Conservation (phyloP, 2,329 filamentous ascomycete species). For the Cordyceps cicadae region DNA sequence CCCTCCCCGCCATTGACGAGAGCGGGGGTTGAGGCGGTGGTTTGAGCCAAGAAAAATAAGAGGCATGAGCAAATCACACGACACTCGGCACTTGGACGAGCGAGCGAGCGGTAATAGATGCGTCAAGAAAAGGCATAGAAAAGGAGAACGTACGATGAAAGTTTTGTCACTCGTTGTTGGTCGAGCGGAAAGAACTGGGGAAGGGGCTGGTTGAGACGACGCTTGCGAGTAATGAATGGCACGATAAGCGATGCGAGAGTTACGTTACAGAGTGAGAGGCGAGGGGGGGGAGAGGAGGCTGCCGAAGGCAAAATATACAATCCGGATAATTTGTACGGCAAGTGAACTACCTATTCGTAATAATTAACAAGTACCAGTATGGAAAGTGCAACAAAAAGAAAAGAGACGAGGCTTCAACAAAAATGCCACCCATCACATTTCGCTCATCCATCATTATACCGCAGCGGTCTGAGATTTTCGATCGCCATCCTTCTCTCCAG, state of each 20-base stretch:
- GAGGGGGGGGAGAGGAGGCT: background rate
- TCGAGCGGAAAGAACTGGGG: too few species aligned
- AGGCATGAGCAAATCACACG: background rate
- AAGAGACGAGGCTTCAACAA: too few species aligned
- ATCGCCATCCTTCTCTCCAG: background rate
- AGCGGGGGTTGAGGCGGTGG: background rate
- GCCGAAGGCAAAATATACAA: background rate
- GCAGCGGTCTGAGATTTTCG: background rate
- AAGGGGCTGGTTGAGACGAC: too few species aligned
- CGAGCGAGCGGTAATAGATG: too few species aligned
- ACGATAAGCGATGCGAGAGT: too few species aligned
- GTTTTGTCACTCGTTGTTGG: too few species aligned
- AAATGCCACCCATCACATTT: background rate
- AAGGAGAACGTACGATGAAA: too few species aligned
- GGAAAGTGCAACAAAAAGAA: too few species aligned
- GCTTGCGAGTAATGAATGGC: too few species aligned
- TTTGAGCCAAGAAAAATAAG: background rate
- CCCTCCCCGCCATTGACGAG: too few species aligned
- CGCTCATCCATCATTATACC: background rate
- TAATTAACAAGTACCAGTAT: too few species aligned
- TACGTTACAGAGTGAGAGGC: background rate
- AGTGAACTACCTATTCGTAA: background rate
- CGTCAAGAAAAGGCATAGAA: too few species aligned
- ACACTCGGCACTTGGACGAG: background rate
- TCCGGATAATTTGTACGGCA: background rate